phyloP scores from a whole-genome alignment of 192 early-diverging fungal genomes.

The Coemansia sp. region DNA sequence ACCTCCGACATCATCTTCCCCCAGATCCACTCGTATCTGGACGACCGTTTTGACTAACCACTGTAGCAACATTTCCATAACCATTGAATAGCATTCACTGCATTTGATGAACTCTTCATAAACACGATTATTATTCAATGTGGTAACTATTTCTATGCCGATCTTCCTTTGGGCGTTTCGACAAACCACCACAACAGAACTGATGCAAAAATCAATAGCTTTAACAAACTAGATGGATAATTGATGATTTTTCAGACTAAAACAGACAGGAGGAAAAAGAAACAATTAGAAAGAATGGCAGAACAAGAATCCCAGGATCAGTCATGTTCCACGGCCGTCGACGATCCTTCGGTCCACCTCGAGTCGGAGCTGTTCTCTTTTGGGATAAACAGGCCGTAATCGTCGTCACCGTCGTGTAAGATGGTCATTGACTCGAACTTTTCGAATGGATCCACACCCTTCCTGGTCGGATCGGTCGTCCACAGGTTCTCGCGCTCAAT shows the following conservation, averaged over 20 bases:
- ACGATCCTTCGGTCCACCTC: conserved; percentile 49
- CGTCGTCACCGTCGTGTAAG: conserved; percentile 56
- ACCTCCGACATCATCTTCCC: conserved; percentile 95
- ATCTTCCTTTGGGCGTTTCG: too few relatives aligned
- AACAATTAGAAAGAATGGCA: background rate
- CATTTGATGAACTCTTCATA: too few relatives aligned
- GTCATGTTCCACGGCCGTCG: conserved; percentile 53
- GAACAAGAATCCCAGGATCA: background rate
- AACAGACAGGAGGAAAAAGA: background rate
- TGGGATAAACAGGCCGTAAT: conserved; percentile 48
- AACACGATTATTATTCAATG: too few relatives aligned
- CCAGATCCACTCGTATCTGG: conserved; percentile 59
- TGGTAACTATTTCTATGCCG: too few relatives aligned
- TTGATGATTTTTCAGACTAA: background rate
- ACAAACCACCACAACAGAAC: too few relatives aligned
- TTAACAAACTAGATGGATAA: background rate
- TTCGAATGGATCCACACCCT: conserved; percentile 55
- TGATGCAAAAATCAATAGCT: too few relatives aligned
- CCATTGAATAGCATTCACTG: too few relatives aligned
- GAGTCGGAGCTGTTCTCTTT: conserved; percentile 56
- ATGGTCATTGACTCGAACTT: conserved; percentile 60
- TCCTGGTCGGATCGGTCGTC: conserved; percentile 32
- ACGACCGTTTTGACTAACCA: conserved; percentile 36
- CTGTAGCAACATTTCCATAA: background rate
- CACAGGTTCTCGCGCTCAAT: conserved; percentile 56